A percentile compares a stretch with the other conserved stretches of the same genome.
phyloP scores from a whole-genome alignment of 2,329 filamentous ascomycete species.

The Bimuria novae-zelandiae region DNA sequence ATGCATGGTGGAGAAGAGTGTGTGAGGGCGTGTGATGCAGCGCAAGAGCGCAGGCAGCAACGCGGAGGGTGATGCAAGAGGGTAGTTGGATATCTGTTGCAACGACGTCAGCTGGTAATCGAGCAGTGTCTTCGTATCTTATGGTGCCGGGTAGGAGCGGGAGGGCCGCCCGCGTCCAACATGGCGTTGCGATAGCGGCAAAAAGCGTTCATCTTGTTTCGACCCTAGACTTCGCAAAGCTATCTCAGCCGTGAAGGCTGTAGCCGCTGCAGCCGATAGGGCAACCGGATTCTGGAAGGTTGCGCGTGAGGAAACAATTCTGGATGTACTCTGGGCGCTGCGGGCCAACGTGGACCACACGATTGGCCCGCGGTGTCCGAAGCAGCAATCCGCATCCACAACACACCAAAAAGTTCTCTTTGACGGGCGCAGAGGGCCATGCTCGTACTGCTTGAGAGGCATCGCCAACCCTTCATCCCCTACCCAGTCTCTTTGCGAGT shows the following conservation, averaged over 20 bases:
- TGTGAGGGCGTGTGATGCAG: background rate
- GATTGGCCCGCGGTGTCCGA: no score
- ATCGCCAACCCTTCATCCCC: no score
- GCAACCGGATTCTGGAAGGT: background rate
- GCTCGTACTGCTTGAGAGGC: no score
- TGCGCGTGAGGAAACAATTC: background rate
- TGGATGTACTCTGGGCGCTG: no score
- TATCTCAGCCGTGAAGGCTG: background rate
- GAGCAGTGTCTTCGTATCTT: constrained; percentile 1
- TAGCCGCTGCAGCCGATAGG: constrained; percentile 4
- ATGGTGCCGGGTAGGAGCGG: background rate
- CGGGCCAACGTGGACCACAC: no score
- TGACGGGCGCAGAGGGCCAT: no score
- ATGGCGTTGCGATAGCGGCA: background rate
- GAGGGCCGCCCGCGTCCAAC: constrained; percentile 1
- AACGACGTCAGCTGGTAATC: constrained; percentile 2
- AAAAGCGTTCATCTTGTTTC: background rate
- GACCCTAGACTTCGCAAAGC: background rate
- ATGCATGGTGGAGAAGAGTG: background rate
- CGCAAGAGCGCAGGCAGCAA: constrained; percentile 1
- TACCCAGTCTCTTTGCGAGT: no score
- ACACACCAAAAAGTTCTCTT: no score
- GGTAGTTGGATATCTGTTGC: background rate
- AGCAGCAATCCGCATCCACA: no score
- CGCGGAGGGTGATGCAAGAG: constrained; percentile 7